Evolutionary conservation across 2,329 filamentous ascomycete species (phyloP).

Genomic region (Aspergillus floridensis): DNA sequence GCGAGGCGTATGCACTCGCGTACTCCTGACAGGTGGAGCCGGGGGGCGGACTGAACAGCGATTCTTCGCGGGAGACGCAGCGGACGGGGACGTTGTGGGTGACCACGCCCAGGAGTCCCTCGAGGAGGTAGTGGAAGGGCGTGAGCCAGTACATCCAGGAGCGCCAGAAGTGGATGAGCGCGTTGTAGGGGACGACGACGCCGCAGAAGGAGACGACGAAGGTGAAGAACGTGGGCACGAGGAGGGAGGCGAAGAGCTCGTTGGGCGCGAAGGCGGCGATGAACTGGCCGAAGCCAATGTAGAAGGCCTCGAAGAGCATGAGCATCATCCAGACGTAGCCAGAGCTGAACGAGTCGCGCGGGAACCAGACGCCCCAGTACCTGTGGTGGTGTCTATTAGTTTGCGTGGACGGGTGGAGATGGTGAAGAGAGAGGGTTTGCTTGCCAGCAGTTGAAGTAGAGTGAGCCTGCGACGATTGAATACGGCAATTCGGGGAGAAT

Average conservation of each 20-base stretch:
- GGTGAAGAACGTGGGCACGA: conserved; percentile 68
- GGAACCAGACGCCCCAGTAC: conserved; percentile 57
- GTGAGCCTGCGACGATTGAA: conserved; percentile 60
- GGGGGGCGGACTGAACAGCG: conserved; percentile 58
- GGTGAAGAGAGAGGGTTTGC: neutral
- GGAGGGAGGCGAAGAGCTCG: conserved; percentile 62
- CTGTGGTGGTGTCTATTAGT: conserved; percentile 29
- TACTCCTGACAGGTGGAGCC: conserved; percentile 62
- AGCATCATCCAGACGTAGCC: conserved; percentile 64
- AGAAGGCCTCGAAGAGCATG: conserved; percentile 65
- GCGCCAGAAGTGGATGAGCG: conserved; percentile 65
- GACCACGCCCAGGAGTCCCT: conserved; percentile 58
- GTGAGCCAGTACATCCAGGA: conserved; percentile 66
- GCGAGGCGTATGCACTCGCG: conserved; percentile 50
- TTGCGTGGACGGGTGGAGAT: neutral
- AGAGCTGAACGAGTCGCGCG: conserved; percentile 55
- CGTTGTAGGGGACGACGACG: conserved; percentile 65
- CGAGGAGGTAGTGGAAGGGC: conserved; percentile 66
- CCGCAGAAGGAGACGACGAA: conserved; percentile 72
- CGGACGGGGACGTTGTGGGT: conserved; percentile 55
- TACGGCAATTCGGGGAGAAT: conserved; percentile 71
- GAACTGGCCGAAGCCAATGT: conserved; percentile 63
- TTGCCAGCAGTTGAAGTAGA: conserved; percentile 66
- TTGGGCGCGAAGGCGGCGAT: conserved; percentile 67
- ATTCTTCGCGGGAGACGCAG: conserved; percentile 58